Evolutionary conservation across 805 yeast genomes (phyloP), one percentile per base, ranked within the genome.

Genomic region (Schizosaccharomyces cryophilus): DNA sequence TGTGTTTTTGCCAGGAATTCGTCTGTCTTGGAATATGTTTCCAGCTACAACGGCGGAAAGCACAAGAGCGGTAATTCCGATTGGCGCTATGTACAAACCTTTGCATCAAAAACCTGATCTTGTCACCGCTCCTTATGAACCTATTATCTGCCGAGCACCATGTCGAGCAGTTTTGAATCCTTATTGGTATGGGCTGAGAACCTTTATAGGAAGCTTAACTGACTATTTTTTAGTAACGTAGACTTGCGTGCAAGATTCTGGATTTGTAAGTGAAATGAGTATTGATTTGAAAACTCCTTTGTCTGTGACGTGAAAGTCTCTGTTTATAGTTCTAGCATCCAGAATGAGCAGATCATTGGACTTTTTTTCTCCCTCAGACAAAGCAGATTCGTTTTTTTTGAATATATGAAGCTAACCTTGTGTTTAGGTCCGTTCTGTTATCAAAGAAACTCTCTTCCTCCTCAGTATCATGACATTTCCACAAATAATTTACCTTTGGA

Each of bases 51-150:
- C 88, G 66, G 80, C 81, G 54, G 97, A 93, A 71, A 93, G 95
- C 19, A 82, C 83, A 67, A 84, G 90, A 66, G 84, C 87, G 68
- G 94, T 90, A n/a, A 88, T 90, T 40, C 98, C 98, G 11, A 83
- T 93, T 45, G 95, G 96, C 54, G 84, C 95, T 62, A 74, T 93
- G 64, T 93, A 88, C 75, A 88, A 96, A 17, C 98, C 98, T 7
- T 78, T 93, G 66, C 81, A 86, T 67, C 80, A 80, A 62, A 80
- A 85, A 65, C 84, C 83, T 63, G 88, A 83, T 64, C 75, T 87
- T 64, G 83, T 86, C 19, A 73, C 85, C 61, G 87, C 89, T 62
- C 80, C 80, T 67, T 87, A 88, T 72, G 95, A 89, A 71, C 96
- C 96, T 13, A 81, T 82, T 60, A 73, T 80, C 54, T 89, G 96